Conservation (phyloP, 2,329 filamentous ascomycete species). For the Leptographium radiaticola region DNA sequence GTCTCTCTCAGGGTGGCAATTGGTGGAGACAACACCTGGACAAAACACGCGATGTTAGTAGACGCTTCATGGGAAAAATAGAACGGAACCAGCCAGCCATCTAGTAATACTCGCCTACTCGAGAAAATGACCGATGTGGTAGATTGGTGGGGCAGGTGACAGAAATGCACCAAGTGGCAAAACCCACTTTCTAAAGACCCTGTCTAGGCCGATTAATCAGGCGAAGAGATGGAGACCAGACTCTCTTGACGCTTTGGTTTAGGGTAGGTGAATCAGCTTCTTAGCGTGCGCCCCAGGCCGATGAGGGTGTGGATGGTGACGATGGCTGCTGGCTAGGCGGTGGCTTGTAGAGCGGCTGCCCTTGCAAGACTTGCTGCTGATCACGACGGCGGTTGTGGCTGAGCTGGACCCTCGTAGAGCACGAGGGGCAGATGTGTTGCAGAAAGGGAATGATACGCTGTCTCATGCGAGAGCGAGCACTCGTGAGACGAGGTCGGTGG, state of each 20-base stretch:
- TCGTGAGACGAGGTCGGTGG: neutral
- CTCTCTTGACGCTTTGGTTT: slow-evolving; percentile 7
- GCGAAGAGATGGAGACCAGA: slow-evolving; percentile 4
- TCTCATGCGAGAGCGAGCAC: neutral
- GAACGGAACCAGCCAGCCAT: slow-evolving; percentile 1
- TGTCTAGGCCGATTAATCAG: slow-evolving; percentile 10
- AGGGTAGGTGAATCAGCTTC: neutral
- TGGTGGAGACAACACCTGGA: slow-evolving; percentile 7
- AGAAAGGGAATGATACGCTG: too few species aligned
- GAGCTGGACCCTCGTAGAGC: neutral
- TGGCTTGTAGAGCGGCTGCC: neutral
- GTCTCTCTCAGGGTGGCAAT: slow-evolving; percentile 8
- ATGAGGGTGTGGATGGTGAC: neutral
- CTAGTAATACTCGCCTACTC: slow-evolving; percentile 5
- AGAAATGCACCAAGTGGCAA: slow-evolving; percentile 10
- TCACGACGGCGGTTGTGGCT: neutral
- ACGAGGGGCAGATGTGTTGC: neutral
- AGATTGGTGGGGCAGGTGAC: slow-evolving; percentile 13
- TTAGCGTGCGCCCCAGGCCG: slow-evolving; percentile 3
- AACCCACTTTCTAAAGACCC: slow-evolving; percentile 11
- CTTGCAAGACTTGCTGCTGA: neutral
- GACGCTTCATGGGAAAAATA: slow-evolving; percentile 4
- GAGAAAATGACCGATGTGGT: slow-evolving; percentile 6
- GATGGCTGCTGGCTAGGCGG: neutral
- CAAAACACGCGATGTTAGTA: slow-evolving; percentile 9